Percentiles rank a stretch among this genome's conserved stretches.
phyloP scores from a whole-genome alignment of 129 eudicot genomes.

The Flaveria linearis region DNA sequence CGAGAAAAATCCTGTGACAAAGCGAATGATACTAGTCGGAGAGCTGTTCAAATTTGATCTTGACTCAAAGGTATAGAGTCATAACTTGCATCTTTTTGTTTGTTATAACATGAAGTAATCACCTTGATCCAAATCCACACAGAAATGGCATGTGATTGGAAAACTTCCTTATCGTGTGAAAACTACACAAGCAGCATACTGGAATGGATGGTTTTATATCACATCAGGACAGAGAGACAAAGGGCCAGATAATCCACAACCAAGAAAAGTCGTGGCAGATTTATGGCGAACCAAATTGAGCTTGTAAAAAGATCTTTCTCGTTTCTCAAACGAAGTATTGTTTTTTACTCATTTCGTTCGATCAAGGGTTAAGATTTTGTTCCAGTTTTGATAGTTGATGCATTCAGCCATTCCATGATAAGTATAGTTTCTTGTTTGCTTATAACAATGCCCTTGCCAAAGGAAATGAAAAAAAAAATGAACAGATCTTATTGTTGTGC shows the following conservation, averaged over 20 bases:
- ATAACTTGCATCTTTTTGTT: not conserved
- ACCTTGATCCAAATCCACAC: conserved; percentile 20
- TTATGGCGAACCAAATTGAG: conserved; percentile 70
- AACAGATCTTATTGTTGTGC: not conserved
- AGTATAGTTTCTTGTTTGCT: not conserved
- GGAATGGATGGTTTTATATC: conserved; percentile 85
- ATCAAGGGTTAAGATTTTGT: conserved; percentile 1
- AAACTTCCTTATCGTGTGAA: conserved; percentile 81
- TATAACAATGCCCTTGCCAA: not conserved
- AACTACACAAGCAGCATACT: conserved; percentile 70
- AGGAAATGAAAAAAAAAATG: not conserved
- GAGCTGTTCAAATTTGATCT: conserved; percentile 64
- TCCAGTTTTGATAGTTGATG: conserved; percentile 1
- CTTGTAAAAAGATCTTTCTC: conserved; percentile 20
- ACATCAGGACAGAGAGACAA: conserved; percentile 90
- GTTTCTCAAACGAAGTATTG: not conserved
- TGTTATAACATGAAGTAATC: not conserved
- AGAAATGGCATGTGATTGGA: conserved; percentile 88
- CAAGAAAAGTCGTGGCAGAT: conserved; percentile 62
- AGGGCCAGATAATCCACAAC: conserved; percentile 75
- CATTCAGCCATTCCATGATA: not conserved
- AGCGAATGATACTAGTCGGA: conserved; percentile 80
- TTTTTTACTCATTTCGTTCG: not conserved
- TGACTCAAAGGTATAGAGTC: conserved; percentile 47
- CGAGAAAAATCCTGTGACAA: conserved; percentile 67